Conservation (phyloP, 192 early-diverging fungal species). For the Diversispora epigaea region DNA sequence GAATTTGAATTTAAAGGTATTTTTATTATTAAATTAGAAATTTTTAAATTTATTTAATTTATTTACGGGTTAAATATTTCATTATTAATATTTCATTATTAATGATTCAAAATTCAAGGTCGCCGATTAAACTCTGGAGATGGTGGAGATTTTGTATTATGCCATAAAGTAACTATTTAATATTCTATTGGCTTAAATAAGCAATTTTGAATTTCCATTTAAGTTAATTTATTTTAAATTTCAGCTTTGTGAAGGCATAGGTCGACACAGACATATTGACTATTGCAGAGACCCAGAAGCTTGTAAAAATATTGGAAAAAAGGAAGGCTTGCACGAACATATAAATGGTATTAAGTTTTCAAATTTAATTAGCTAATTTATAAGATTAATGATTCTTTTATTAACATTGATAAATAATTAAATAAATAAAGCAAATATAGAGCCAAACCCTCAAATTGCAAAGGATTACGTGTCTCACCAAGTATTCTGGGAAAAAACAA, state of each 20-base stretch:
- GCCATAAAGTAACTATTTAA: conserved; percentile 3
- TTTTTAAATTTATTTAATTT: too few relatives aligned
- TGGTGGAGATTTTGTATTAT: conserved; percentile 11
- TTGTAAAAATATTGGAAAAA: conserved; percentile 11
- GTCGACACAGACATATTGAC: conserved; percentile 32
- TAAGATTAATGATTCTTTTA: background rate
- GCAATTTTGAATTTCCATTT: background rate
- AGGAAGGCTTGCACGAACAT: too few relatives aligned
- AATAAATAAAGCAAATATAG: background rate
- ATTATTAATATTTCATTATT: too few relatives aligned
- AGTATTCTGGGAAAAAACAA: conserved; percentile 29
- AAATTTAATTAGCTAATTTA: background rate
- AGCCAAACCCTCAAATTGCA: conserved; percentile 2
- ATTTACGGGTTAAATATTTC: background rate
- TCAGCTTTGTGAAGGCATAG: conserved; percentile 21
- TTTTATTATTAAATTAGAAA: background rate
- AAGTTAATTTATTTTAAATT: background rate
- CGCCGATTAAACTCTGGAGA: conserved; percentile 15
- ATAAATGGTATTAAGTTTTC: conserved; percentile 5
- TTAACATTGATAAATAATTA: background rate
- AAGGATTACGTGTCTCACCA: conserved; percentile 32
- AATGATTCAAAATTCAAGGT: background rate
- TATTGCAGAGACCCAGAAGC: conserved; percentile 12
- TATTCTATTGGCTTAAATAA: background rate
- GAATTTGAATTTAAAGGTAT: conserved; percentile 26